Conservation (phyloP, 768 basidiomycete genomes). For the Phylloporus rhodoxanthus region DNA sequence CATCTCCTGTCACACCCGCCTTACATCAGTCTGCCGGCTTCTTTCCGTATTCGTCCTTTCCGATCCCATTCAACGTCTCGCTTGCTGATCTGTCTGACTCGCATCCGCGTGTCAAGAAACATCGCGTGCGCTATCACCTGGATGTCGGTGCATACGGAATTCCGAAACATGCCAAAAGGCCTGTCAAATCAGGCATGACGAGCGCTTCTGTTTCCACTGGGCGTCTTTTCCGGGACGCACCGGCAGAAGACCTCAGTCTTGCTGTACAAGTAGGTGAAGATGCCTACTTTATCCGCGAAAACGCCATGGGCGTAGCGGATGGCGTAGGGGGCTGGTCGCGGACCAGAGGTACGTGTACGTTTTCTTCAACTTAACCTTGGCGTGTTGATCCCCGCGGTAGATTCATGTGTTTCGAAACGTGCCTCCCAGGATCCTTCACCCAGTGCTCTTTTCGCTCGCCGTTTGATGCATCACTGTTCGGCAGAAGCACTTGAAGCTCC, state of each 20-base stretch:
- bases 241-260: slow-evolving; percentile 36
- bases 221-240: slow-evolving; percentile 27
- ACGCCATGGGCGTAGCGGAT: slow-evolving; percentile 92
- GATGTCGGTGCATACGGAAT: slow-evolving; percentile 84
- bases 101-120: slow-evolving; percentile 29
- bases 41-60: slow-evolving; percentile 34
- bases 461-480: slow-evolving; percentile 83
- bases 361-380: slow-evolving; percentile 7
- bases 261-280: slow-evolving; percentile 88
- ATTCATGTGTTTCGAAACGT: slow-evolving; percentile 24
- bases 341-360: slow-evolving; percentile 33
- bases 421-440: slow-evolving; percentile 37
- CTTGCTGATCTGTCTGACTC: slow-evolving; percentile 24
- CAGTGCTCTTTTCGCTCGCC: slow-evolving; percentile 60
- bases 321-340: slow-evolving; percentile 90
- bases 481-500: slow-evolving; percentile 39
- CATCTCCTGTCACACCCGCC: slow-evolving; percentile 26
- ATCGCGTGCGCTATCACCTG: slow-evolving; percentile 43
- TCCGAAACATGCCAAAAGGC: slow-evolving; percentile 46
- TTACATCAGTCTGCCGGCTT: slow-evolving; percentile 30
- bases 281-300: slow-evolving; percentile 75
- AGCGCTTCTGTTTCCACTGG: slow-evolving; percentile 11
- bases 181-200: slow-evolving; percentile 27
- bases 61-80: slow-evolving; percentile 25
- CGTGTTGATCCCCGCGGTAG: slow-evolving; percentile 2